Conservation (phyloP, 23 red algal species). For the Gracilaria vermiculophylla region DNA sequence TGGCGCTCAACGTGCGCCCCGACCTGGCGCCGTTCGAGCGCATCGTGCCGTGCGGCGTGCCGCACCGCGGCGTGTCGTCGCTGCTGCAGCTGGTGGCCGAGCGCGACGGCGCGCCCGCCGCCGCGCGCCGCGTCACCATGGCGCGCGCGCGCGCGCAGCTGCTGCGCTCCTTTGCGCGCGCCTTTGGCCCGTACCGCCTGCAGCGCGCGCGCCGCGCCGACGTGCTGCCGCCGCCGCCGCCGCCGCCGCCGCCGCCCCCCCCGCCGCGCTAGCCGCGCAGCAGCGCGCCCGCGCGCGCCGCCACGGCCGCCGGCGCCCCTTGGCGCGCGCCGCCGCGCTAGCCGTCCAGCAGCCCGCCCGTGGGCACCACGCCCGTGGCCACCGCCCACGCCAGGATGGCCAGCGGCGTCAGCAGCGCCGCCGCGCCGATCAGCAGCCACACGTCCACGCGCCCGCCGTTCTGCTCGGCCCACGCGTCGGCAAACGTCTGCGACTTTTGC, state of each 20-base stretch:
- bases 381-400: conserved; percentile 55
- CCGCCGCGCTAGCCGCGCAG: not conserved
- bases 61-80: conserved; percentile 45
- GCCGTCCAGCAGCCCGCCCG: conserved; percentile 33
- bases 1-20: conserved; percentile 83
- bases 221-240: conserved; percentile 24
- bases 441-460: conserved; percentile 42
- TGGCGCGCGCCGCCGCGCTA: conserved; percentile 10
- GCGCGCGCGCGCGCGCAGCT: not conserved
- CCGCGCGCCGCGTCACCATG: not conserved
- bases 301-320: conserved; percentile 7
- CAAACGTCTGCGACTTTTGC: conserved; percentile 56
- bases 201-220: not conserved
- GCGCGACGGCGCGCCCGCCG: no score
- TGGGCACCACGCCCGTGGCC: conserved; percentile 50
- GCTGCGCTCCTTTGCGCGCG: conserved; percentile 28
- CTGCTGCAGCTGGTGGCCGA: conserved; percentile 17
- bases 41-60: conserved; percentile 84
- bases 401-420: conserved; percentile 38
- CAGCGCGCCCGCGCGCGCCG: not conserved
- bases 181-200: conserved; percentile 29
- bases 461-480: conserved; percentile 60
- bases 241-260: no score
- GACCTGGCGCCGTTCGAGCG: conserved; percentile 55
- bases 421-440: conserved; percentile 45